A percentile compares a stretch with the other conserved stretches of the same genome.
Conservation (phyloP, 2,329 filamentous ascomycete species). For the Monosporascus sp. region DNA sequence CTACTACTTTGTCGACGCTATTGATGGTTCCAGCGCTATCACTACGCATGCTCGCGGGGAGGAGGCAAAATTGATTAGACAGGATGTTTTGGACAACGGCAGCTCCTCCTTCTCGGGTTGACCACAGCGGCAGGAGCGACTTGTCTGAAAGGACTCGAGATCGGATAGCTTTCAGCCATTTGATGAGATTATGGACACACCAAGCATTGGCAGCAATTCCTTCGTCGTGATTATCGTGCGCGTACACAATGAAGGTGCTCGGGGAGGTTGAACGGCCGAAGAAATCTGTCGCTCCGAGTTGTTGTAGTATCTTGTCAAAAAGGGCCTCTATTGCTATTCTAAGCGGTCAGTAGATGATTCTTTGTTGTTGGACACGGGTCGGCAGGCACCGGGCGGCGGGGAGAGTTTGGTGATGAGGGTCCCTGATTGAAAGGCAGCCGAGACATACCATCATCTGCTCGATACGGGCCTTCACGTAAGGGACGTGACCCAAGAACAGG, state of each 20-base stretch:
- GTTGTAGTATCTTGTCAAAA: neutral
- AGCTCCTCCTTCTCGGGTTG: neutral
- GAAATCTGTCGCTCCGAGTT: neutral
- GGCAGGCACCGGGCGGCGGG: too few species aligned
- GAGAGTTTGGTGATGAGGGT: too few species aligned
- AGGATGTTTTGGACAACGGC: conserved; percentile 4
- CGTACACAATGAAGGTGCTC: conserved; percentile 8
- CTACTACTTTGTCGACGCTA: conserved; percentile 3
- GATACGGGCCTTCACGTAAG: too few species aligned
- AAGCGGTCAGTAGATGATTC: too few species aligned
- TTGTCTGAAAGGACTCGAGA: conserved; percentile 2
- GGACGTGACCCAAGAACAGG: too few species aligned
- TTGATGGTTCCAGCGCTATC: neutral
- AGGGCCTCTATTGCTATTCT: too few species aligned
- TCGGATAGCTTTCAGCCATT: conserved; percentile 1
- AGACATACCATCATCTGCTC: too few species aligned
- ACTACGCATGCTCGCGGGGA: neutral
- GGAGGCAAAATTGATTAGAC: conserved; percentile 2
- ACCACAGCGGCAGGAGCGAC: neutral
- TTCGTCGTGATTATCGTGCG: conserved; percentile 4
- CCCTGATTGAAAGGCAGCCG: too few species aligned
- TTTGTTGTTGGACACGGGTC: too few species aligned
- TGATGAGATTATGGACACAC: neutral
- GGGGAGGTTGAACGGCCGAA: conserved; percentile 4
- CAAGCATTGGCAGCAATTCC: neutral